A percentile compares a stretch with the other conserved stretches of the same genome.
Conservation (phyloP, 306 rosid species). For the Sicyos edulis region DNA sequence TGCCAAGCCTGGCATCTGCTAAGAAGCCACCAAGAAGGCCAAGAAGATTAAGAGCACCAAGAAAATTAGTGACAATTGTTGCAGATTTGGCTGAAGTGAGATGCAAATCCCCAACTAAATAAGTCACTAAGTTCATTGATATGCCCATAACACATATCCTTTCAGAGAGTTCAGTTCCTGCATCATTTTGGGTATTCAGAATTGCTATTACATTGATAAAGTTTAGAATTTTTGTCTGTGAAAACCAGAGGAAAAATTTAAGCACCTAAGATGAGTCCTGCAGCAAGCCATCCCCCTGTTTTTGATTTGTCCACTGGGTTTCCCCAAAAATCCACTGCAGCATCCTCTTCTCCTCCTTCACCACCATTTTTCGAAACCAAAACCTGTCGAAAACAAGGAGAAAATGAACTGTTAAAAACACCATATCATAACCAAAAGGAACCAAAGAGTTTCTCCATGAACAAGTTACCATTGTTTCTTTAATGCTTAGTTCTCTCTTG, state of each 20-base stretch:
- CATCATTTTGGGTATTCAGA: constrained; percentile 21
- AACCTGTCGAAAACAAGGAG: constrained; percentile 41
- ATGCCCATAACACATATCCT: constrained; percentile 87
- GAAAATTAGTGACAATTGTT: constrained; percentile 67
- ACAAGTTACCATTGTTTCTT: constrained; percentile 49
- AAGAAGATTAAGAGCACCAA: constrained; percentile 88
- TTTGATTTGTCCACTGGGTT: constrained; percentile 53
- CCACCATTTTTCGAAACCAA: constrained; percentile 38
- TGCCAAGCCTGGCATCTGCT: constrained; percentile 85
- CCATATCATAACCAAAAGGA: background rate
- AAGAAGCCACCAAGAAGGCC: constrained; percentile 87
- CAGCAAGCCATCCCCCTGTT: constrained; percentile 87
- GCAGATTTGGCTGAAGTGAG: constrained; percentile 78
- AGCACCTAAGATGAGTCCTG: constrained; percentile 85
- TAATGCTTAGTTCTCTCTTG: constrained; percentile 5
- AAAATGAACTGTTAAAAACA: background rate
- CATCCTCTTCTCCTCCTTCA: constrained; percentile 35
- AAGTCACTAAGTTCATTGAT: constrained; percentile 83
- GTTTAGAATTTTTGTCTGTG: background rate
- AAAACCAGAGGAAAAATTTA: background rate
- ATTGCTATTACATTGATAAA: background rate
- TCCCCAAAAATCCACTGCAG: constrained; percentile 58
- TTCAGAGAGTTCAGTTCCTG: constrained; percentile 84
- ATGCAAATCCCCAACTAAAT: constrained; percentile 61
- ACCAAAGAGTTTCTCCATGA: constrained; percentile 12